A percentile compares a stretch with the other conserved stretches of the same genome.
phyloP scores from a whole-genome alignment of 164 flowering plant species.

The Dillenia turbinata region DNA sequence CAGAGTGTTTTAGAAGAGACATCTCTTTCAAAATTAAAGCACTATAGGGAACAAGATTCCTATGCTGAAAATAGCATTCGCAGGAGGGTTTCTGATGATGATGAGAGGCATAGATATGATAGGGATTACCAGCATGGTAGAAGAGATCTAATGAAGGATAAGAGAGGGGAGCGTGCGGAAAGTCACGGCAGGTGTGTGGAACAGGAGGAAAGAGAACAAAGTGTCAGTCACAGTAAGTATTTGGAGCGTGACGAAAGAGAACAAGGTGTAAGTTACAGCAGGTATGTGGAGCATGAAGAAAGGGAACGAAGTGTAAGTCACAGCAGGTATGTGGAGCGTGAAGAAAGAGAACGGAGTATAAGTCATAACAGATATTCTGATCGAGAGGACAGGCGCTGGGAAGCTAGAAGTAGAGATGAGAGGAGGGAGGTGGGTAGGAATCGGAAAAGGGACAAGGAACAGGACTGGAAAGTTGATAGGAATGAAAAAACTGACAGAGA shows the following conservation, averaged over 20 bases:
- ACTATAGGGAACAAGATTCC: conserved; percentile 13
- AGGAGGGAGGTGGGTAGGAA: conserved; percentile 8
- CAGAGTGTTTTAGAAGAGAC: conserved; percentile 33
- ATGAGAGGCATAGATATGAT: conserved; percentile 10
- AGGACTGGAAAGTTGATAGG: conserved; percentile 10
- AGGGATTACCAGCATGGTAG: conserved; percentile 22
- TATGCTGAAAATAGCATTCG: conserved; percentile 10
- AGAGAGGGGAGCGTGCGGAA: not conserved
- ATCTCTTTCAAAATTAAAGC: conserved; percentile 7
- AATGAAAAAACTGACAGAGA: conserved; percentile 13
- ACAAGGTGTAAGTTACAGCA: too few relatives aligned
- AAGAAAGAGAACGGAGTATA: conserved; percentile 1
- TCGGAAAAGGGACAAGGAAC: conserved; percentile 14
- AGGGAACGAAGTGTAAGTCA: not conserved
- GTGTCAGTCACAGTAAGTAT: too few relatives aligned
- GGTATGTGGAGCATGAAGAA: conserved; percentile 1
- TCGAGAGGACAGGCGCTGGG: conserved; percentile 26
- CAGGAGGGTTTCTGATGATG: conserved; percentile 26
- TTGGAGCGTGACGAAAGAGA: too few relatives aligned
- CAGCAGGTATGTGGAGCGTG: conserved; percentile 11
- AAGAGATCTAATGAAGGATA: conserved; percentile 27
- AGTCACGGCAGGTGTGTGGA: too few relatives aligned
- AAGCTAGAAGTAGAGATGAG: conserved; percentile 1
- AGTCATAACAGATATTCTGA: conserved; percentile 21
- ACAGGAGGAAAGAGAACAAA: too few relatives aligned